phyloP scores from a whole-genome alignment of 1,284 basidiomycete species.

The Microbotryomycetes sp. region DNA sequence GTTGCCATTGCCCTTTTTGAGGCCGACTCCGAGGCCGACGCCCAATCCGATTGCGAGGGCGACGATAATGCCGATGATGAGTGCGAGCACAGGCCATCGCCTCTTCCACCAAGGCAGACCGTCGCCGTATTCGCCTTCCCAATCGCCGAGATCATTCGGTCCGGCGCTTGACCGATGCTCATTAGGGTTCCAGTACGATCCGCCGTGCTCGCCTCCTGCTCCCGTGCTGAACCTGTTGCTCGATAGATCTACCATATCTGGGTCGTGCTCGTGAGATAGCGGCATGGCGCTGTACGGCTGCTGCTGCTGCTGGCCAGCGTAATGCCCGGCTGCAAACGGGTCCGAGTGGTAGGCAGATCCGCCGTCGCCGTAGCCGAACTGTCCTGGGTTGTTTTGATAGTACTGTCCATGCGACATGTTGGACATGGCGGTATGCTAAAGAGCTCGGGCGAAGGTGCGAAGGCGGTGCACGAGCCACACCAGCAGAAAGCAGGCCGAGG shows the following conservation, averaged over 20 bases:
- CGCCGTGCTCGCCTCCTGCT: not conserved
- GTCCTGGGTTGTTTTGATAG: too few relatives aligned
- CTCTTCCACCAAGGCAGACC: constrained; percentile 2
- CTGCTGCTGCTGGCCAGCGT: not conserved
- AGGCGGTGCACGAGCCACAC: too few relatives aligned
- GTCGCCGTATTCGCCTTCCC: constrained; percentile 8
- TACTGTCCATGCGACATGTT: not conserved
- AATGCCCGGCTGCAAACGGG: not conserved
- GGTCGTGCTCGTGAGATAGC: constrained; percentile 2
- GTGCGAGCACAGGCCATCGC: constrained; percentile 5
- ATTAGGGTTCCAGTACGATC: constrained; percentile 17
- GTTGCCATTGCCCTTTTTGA: constrained; percentile 3
- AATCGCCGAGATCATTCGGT: constrained; percentile 3
- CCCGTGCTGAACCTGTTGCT: not conserved
- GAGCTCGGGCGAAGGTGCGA: too few relatives aligned
- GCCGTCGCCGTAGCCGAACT: not conserved
- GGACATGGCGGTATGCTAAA: too few relatives aligned
- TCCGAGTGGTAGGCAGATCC: too few relatives aligned
- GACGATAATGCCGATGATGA: constrained; percentile 7
- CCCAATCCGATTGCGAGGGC: constrained; percentile 16
- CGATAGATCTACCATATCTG: constrained; percentile 22
- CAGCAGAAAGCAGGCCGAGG: too few relatives aligned
- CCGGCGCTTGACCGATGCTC: constrained; percentile 2
- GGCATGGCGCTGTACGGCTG: constrained; percentile 2
- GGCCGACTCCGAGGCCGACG: constrained; percentile 23